Conservation (phyloP, 352 stramenopile genomes). For the Pythium insidiosum region DNA sequence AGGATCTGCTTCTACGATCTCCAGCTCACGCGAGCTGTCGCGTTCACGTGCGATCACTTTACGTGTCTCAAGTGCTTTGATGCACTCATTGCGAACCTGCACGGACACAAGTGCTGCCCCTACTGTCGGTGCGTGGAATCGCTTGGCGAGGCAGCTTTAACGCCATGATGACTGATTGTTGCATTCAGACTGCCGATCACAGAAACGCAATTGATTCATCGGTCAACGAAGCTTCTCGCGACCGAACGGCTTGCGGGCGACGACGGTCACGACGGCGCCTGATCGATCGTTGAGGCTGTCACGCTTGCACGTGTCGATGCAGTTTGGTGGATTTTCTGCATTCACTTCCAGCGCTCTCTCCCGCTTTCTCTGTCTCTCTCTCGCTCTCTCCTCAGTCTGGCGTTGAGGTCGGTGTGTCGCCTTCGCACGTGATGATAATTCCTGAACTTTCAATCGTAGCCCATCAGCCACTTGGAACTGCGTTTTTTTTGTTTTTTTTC, state of each 20-base stretch:
- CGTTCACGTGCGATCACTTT: constrained; percentile 61
- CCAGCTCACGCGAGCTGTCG: constrained; percentile 38
- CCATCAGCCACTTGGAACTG: too few relatives aligned
- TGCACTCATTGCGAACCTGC: constrained; percentile 32
- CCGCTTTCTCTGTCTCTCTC: too few relatives aligned
- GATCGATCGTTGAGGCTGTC: background rate
- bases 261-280: background rate
- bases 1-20: constrained; percentile 69
- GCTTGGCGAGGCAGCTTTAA: background rate
- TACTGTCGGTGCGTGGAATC: constrained; percentile 37
- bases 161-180: background rate
- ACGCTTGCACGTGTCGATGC: background rate
- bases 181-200: constrained; percentile 12
- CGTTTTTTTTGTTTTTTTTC: too few relatives aligned
- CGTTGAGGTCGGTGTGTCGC: too few relatives aligned
- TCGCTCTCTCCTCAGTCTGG: too few relatives aligned
- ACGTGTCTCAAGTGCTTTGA: constrained; percentile 49
- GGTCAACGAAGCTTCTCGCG: constrained; percentile 15
- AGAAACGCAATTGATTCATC: constrained; percentile 10
- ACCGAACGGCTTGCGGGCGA: constrained; percentile 6
- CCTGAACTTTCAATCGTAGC: too few relatives aligned
- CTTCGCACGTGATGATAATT: too few relatives aligned
- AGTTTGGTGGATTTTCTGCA: background rate
- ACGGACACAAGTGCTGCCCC: constrained; percentile 53
- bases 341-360: too few relatives aligned